A percentile compares a stretch with the other conserved stretches of the same genome.
These are phyloP conservation scores for Pleurotus tuoliensis DNA, from an alignment of 768 basidiomycete genomes.

Conservation along the genomic window DNA sequence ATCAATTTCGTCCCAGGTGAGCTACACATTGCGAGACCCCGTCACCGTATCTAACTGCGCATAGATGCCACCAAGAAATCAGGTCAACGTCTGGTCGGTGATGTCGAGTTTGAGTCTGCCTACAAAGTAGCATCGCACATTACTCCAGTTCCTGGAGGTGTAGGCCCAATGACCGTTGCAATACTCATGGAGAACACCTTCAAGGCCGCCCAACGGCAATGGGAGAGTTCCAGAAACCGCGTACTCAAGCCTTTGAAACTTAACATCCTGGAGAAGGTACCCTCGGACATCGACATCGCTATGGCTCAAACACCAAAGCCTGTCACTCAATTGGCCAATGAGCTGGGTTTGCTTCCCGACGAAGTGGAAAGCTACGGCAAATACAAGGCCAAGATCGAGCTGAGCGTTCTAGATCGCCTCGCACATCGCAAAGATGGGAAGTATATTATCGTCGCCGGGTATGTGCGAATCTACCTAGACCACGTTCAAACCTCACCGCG, in stretches of 20 bases:
- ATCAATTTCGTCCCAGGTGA: constrained; percentile 92
- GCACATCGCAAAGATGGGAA: constrained; percentile 87
- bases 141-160: constrained; percentile 97
- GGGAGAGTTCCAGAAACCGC: constrained; percentile 61
- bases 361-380: constrained; percentile 94
- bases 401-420: constrained; percentile 81
- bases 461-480: constrained; percentile 17
- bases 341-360: constrained; percentile 81
- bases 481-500: constrained; percentile 10
- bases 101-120: constrained; percentile 86
- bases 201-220: constrained; percentile 76
- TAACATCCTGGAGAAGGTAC: constrained; percentile 79
- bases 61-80: constrained; percentile 88
- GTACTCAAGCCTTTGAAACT: constrained; percentile 79
- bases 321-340: constrained; percentile 74
- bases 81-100: constrained; percentile 93
- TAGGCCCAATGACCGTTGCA: constrained; percentile 99
- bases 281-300: constrained; percentile 95
- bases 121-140: constrained; percentile 78
- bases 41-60: background rate
- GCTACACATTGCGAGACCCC: constrained; percentile 6
- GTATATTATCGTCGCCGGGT: constrained; percentile 95
- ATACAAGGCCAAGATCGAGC: constrained; percentile 96
- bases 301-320: constrained; percentile 93
- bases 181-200: constrained; percentile 96